Conservation (phyloP, 2,329 filamentous ascomycete species). For the Claviceps maximensis region DNA sequence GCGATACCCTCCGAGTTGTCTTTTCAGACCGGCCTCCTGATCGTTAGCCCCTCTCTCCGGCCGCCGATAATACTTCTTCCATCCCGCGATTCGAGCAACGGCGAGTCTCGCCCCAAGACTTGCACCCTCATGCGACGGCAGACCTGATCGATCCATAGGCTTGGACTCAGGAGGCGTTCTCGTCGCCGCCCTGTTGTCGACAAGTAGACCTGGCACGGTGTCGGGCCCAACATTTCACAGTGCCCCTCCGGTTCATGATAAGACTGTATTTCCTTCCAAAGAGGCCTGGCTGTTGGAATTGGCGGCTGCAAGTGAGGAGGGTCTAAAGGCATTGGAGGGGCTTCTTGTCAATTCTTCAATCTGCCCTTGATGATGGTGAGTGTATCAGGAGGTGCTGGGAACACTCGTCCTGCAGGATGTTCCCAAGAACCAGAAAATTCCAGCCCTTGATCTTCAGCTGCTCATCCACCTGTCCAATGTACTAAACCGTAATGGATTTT, state of each 20-base stretch:
- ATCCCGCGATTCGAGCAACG: conserved; percentile 1
- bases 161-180: conserved; percentile 21
- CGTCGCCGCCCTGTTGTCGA: conserved; percentile 14
- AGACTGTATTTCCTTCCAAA: conserved; percentile 1
- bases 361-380: conserved; percentile 37
- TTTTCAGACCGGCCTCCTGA: neutral
- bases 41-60: neutral
- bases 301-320: conserved; percentile 12
- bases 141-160: conserved; percentile 11
- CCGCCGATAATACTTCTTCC: neutral
- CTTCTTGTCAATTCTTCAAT: conserved; percentile 22
- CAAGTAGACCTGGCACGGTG: conserved; percentile 9
- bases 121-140: conserved; percentile 20
- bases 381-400: conserved; percentile 9
- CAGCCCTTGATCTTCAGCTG: neutral
- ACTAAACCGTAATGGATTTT: neutral
- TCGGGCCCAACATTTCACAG: conserved; percentile 13
- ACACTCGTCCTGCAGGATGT: neutral
- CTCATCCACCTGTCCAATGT: neutral
- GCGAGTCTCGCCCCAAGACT: neutral
- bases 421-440: neutral
- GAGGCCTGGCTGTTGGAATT: conserved; percentile 12
- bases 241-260: conserved; percentile 18
- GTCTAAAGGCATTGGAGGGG: conserved; percentile 18
- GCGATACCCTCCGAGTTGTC: neutral